Conservation (phyloP, 2,329 filamentous ascomycete genomes). For the Aspergillus arachidicola region DNA sequence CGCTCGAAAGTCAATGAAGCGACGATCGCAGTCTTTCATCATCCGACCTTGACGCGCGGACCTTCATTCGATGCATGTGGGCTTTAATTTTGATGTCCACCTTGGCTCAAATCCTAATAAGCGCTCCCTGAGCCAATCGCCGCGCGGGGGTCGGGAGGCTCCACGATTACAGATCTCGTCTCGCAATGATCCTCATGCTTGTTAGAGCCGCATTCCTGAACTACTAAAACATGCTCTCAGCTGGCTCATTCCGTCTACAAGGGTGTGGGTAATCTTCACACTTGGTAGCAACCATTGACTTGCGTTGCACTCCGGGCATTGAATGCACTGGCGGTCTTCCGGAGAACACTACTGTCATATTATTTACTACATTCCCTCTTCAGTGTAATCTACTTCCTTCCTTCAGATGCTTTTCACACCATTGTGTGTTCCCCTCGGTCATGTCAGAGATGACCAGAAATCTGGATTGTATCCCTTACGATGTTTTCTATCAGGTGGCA, state of each 20-base stretch:
- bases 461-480: slow-evolving; percentile 60
- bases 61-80: slow-evolving; percentile 3
- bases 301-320: not conserved
- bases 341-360: not conserved
- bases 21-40: not conserved
- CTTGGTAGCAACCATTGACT: not conserved
- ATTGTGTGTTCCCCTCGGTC: slow-evolving; percentile 16
- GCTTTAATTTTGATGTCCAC: not conserved
- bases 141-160: not conserved
- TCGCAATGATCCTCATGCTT: not conserved
- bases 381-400: not conserved
- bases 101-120: not conserved
- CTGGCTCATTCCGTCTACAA: not conserved
- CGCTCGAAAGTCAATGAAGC: not conserved
- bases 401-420: slow-evolving; percentile 8
- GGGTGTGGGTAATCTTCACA: not conserved
- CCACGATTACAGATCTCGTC: not conserved
- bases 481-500: slow-evolving; percentile 64
- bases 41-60: slow-evolving; percentile 3
- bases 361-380: not conserved
- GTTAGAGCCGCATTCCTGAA: slow-evolving; percentile 6
- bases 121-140: slow-evolving; percentile 1
- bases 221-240: not conserved
- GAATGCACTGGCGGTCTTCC: too few relatives aligned
- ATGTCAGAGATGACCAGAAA: slow-evolving; percentile 26